Evolutionary conservation across 352 stramenopile genomes (phyloP), one percentile per base, ranked within the genome.

Genomic region (Phytophthora niederhauseri): DNA sequence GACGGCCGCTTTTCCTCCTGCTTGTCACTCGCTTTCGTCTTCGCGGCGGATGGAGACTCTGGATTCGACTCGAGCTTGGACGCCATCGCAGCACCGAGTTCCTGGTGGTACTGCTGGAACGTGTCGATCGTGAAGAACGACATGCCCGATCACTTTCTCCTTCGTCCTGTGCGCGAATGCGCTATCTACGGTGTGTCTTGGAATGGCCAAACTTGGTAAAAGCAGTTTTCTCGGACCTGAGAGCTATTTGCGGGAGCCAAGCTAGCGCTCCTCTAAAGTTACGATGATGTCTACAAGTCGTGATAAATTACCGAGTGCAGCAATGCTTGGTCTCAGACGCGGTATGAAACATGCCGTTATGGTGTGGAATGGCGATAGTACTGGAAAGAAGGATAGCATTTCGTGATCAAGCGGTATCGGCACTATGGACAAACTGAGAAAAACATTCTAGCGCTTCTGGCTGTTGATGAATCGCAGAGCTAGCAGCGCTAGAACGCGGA

Each of bases 401-500:
- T 31, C 28, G 28, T 31, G 28, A 8, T 7, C 28, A 31, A 41
- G 34, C 4, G 34, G 17, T 38, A 19, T n/a, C 8, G 14, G 2
- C n/a, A 49, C 41, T 20, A 49, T 19, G 15, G 12, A 15, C 12
- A 49, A 49, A n/a, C 6, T 0, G n/a, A 22, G 6, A 22, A 11
- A 20, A 28, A 28, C 14, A 3, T 26, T 17, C 66, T 75, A 72
- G 15, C 64, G 58, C 50, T 78, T 81, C 52, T 86, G 80, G 43
- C 71, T 74, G 43, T 86, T 87, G 52, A 90, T 57, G 38, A 80
- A 87, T 2, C 78, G 75, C 52, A 90, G 63, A 8, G 73, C 67
- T 2, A 90, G 46, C 12, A 88, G 59, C 24, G 69, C 81, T 2
- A 90, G 41, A 0, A 87, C 6, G 6, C 79, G 79, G 31, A 84